phyloP scores from a whole-genome alignment of 768 basidiomycete species.

The Fomitopsis pulvina region DNA sequence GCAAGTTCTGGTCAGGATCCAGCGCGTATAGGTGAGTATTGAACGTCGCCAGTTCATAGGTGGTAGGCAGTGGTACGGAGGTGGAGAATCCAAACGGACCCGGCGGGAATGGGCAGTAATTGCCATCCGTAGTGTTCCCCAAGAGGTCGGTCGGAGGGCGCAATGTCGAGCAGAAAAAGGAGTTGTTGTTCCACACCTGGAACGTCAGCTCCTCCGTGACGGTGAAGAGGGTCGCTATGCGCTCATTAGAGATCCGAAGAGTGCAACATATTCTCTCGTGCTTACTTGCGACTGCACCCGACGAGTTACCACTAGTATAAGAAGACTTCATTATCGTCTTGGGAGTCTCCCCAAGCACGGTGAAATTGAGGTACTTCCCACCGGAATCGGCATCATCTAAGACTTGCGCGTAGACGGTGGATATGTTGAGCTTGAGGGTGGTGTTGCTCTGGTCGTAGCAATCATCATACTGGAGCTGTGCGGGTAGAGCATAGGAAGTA shows the following conservation, averaged over 20 bases:
- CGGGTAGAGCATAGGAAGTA: conserved; percentile 39
- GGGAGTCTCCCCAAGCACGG: conserved; percentile 60
- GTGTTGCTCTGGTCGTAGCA: conserved; percentile 51
- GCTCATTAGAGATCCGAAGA: conserved; percentile 2
- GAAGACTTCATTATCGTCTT: conserved; percentile 34
- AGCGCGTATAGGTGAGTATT: conserved; percentile 82
- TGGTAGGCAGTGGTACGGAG: conserved; percentile 55
- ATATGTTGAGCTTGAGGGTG: conserved; percentile 55
- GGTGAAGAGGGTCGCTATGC: conserved; percentile 78
- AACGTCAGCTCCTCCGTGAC: conserved; percentile 78
- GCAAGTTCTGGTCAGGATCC: conserved; percentile 76
- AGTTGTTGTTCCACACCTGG: conserved; percentile 59
- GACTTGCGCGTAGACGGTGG: conserved; percentile 70
- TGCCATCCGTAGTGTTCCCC: conserved; percentile 25
- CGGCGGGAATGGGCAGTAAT: conserved; percentile 71
- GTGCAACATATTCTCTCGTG: conserved; percentile 6
- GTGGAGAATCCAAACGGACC: conserved; percentile 82
- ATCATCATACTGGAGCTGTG: conserved; percentile 56
- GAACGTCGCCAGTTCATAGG: conserved; percentile 76
- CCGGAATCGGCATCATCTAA: conserved; percentile 30
- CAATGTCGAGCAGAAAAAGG: conserved; percentile 73
- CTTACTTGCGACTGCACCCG: conserved; percentile 47
- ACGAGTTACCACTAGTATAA: neutral
- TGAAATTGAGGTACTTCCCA: conserved; percentile 57
- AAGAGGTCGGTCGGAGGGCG: conserved; percentile 68